Evolutionary conservation across 2,329 filamentous ascomycete genomes (phyloP), one percentile per base, ranked within the genome.

Genomic region (Neofusicoccum laricinum): DNA sequence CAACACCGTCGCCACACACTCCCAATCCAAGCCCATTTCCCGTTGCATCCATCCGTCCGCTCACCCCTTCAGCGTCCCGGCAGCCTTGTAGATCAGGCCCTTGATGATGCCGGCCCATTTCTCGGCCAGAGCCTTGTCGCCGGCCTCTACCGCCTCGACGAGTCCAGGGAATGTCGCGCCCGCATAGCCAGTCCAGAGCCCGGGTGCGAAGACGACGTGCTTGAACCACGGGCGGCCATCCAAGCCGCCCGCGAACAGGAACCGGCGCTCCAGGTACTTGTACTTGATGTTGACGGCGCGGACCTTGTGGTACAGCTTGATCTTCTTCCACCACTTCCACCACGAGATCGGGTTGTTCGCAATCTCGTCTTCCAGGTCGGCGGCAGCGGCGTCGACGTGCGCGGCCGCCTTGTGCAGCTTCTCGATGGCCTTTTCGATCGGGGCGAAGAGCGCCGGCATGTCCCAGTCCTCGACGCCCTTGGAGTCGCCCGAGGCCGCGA

Each of bases 181-280:
- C 0, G 92, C 82, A 76, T 97, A 97, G 0, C 93, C 93, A 0
- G 92, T 97, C 92, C 93, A 96, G 53, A 94, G 76, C 0, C 93
- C 93, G 0, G 93, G 93, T 1, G 93, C 93, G 77, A 96, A 97
- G 1, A 97, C 90, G 2, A 97, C 90, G 72, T 97, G 94, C 80
- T 97, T 97, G 81, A 94, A 98, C 93, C 93, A 97, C 25, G 81
- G 81, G 66, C 94, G 82, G 1, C 87, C 87, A 74, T 97, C 93
- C 19, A 98, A 78, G 0, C 94, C 94, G 2, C 84, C 82, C 4
- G 86, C 78, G 71, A 92, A 90, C 67, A 97, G 71, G 76, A 97
- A 97, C 58, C 88, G 82, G 15, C 93, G 84, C 76, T 98, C 94
- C 0, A 98, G 79, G 8, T 82, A 81, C 83, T 97, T 96, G 81